Conservation (phyloP, 140 eudicot species). For the Artemisia princeps region DNA sequence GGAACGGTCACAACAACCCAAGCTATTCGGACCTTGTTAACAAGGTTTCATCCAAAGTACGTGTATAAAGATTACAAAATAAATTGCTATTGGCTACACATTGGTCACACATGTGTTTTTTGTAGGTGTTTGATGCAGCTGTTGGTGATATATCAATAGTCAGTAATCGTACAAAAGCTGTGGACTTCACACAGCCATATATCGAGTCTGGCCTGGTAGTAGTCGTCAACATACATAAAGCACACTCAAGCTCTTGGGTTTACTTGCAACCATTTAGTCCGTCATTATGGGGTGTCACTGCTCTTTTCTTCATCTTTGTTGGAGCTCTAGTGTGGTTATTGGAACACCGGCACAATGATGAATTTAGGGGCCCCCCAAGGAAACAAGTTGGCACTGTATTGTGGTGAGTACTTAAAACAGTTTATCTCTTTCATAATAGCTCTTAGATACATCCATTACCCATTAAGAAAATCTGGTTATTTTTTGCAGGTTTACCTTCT, state of each 20-base stretch:
- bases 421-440: no score
- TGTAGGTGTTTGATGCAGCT: neutral
- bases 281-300: neutral
- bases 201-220: neutral
- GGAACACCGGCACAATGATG: neutral
- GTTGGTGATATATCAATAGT: neutral
- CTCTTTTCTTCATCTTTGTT: neutral
- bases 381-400: neutral
- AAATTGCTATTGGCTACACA: neutral
- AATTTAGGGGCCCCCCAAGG: neutral
- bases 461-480: no score
- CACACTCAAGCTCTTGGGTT: conserved; percentile 1
- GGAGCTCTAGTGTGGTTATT: conserved; percentile 4
- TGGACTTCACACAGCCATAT: neutral
- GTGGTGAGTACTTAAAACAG: neutral
- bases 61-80: neutral
- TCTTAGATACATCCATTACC: no score
- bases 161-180: neutral
- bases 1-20: conserved; percentile 13
- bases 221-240: neutral
- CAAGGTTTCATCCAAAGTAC: neutral
- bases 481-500: no score
- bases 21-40: neutral
- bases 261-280: conserved; percentile 7
- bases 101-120: neutral